Conservation (phyloP, 1,284 basidiomycete species). For the Ganoderma leucocontextum region DNA sequence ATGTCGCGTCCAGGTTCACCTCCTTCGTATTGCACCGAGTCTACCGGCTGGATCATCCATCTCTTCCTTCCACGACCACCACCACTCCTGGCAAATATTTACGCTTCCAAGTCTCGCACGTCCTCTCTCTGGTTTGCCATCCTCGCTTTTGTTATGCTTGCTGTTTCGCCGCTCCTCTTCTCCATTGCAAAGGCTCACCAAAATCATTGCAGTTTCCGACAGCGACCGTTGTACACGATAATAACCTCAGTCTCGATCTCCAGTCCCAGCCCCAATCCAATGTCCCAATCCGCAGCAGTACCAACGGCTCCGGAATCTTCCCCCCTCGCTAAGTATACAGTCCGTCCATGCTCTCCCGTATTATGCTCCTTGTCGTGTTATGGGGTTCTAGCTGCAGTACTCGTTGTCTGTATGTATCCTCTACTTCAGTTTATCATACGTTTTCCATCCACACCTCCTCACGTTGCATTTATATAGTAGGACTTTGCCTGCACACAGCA, state of each 20-base stretch:
- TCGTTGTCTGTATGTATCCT: slow-evolving; percentile 19
- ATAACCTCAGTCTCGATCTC: background rate
- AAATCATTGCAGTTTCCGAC: slow-evolving; percentile 14
- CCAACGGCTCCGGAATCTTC: slow-evolving; percentile 1
- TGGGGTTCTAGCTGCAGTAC: slow-evolving; percentile 10
- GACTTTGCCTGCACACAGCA: background rate
- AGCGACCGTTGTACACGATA: slow-evolving; percentile 11
- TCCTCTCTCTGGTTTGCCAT: slow-evolving; percentile 5
- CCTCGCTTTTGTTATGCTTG: background rate
- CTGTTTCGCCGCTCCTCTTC: slow-evolving; percentile 3
- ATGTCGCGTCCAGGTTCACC: background rate
- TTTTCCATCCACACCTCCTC: slow-evolving; percentile 8
- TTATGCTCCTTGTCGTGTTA: slow-evolving; percentile 14
- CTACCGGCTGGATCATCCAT: slow-evolving; percentile 1
- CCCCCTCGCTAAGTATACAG: slow-evolving; percentile 13
- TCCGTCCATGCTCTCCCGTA: background rate
- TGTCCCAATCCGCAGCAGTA: background rate
- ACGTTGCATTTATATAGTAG: slow-evolving; percentile 7
- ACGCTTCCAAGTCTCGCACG: background rate
- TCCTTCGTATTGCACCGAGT: background rate
- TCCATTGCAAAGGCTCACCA: slow-evolving; percentile 16
- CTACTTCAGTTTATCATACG: slow-evolving; percentile 14
- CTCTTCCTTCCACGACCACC: background rate
- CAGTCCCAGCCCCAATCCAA: slow-evolving; percentile 1
- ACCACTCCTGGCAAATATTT: background rate